phyloP scores from a whole-genome alignment of 495 filamentous ascomycete genomes.

The Talaromyces ruber region DNA sequence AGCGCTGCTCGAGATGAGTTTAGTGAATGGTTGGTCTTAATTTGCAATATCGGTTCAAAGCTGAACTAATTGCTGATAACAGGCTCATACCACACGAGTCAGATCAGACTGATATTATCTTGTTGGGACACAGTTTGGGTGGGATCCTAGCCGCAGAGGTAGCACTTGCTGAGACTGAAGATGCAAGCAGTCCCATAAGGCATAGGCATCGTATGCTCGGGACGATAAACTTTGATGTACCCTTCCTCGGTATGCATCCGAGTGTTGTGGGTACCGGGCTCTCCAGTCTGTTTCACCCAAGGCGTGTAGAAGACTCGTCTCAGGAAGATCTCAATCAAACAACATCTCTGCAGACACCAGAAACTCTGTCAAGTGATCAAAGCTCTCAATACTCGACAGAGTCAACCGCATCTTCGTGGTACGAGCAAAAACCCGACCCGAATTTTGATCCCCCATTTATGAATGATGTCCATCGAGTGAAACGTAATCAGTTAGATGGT shows the following conservation, averaged over 20 bases:
- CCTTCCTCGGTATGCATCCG: conserved; percentile 83
- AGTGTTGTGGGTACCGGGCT: conserved; percentile 76
- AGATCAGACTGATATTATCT: conserved; percentile 64
- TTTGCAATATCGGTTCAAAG: background rate
- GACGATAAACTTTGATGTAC: conserved; percentile 76
- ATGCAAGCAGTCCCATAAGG: conserved; percentile 11
- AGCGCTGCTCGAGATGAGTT: conserved; percentile 71
- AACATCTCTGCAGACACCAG: background rate
- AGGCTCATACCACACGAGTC: conserved; percentile 74
- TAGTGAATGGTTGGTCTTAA: conserved; percentile 55
- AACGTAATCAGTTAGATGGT: conserved; percentile 57
- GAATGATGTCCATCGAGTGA: conserved; percentile 59
- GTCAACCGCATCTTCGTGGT: background rate
- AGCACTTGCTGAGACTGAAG: conserved; percentile 46
- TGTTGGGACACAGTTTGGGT: conserved; percentile 88
- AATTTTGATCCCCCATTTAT: conserved; percentile 64
- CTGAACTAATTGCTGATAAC: conserved; percentile 6
- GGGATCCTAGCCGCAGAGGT: conserved; percentile 78
- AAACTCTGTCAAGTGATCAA: background rate
- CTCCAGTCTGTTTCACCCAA: conserved; percentile 61
- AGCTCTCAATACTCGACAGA: background rate
- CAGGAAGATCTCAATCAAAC: background rate
- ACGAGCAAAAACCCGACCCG: conserved; percentile 34
- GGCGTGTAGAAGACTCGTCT: conserved; percentile 17
- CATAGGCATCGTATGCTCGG: conserved; percentile 71